Evolutionary conservation across 2,329 filamentous ascomycete genomes (phyloP).

Genomic region (Pseudogymnoascus pannorum): DNA sequence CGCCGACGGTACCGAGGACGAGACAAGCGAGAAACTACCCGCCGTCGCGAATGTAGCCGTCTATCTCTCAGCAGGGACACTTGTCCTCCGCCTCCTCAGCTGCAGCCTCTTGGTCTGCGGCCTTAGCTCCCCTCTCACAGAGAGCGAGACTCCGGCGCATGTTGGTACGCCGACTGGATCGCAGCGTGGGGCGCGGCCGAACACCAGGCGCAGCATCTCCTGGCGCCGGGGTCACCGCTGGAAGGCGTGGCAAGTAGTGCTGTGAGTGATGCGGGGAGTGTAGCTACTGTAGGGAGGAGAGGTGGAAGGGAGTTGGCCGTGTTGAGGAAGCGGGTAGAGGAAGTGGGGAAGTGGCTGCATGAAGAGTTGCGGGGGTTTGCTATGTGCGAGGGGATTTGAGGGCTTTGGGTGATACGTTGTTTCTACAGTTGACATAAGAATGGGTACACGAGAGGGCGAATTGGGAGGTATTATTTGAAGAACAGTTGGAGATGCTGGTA

Average conservation of each 20-base stretch:
- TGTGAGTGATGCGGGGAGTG: conserved; percentile 22
- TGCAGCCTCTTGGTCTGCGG: conserved; percentile 58
- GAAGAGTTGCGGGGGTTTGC: conserved; percentile 42
- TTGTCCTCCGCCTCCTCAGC: conserved; percentile 49
- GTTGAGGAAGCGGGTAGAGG: conserved; percentile 50
- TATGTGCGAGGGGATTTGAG: conserved; percentile 17
- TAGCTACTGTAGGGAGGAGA: conserved; percentile 30
- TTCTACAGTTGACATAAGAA: neutral
- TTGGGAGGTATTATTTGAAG: neutral
- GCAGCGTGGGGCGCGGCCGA: neutral
- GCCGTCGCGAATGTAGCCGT: conserved; percentile 33
- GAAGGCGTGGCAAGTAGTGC: conserved; percentile 25
- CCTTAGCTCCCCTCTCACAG: conserved; percentile 38
- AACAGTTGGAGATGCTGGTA: neutral
- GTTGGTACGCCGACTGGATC: neutral
- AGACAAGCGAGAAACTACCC: conserved; percentile 18
- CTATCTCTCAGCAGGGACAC: conserved; percentile 47
- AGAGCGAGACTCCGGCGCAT: neutral
- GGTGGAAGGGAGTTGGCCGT: conserved; percentile 39
- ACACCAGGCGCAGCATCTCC: neutral
- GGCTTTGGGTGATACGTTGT: neutral
- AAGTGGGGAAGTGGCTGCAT: conserved; percentile 53
- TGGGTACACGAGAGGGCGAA: neutral
- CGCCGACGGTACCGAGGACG: conserved; percentile 22
- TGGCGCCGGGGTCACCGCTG: conserved; percentile 23